Conservation (phyloP, 2,329 filamentous ascomycete species). For the Aspergillus pseudoglaucus region DNA sequence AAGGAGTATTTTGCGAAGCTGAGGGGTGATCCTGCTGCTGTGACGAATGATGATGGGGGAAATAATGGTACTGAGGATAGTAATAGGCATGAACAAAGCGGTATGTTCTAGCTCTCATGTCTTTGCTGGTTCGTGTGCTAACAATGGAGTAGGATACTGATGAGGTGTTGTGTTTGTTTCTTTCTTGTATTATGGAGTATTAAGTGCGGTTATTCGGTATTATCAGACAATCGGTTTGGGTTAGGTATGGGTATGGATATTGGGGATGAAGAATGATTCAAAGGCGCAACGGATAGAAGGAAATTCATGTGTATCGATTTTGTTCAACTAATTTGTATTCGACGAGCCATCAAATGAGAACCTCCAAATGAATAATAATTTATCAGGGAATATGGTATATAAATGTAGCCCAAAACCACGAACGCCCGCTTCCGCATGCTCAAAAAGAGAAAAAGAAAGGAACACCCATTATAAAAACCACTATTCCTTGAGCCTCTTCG, state of each 20-base stretch:
- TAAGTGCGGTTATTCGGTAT: too few relatives aligned
- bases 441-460: slow-evolving; percentile 1
- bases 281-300: too few relatives aligned
- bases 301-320: too few relatives aligned
- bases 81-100: slow-evolving; percentile 41
- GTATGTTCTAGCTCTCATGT: slow-evolving; percentile 23
- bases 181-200: not conserved
- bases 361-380: too few relatives aligned
- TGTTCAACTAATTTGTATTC: too few relatives aligned
- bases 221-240: too few relatives aligned
- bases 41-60: slow-evolving; percentile 22
- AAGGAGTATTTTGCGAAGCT: slow-evolving; percentile 94
- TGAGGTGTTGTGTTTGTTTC: not conserved
- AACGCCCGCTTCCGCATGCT: not conserved
- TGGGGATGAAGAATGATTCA: too few relatives aligned
- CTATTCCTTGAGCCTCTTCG: slow-evolving; percentile 50
- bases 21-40: slow-evolving; percentile 61
- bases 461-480: not conserved
- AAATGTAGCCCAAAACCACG: not conserved
- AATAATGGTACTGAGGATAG: slow-evolving; percentile 26
- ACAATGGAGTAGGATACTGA: not conserved
- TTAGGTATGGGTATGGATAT: too few relatives aligned
- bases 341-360: too few relatives aligned
- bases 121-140: not conserved
- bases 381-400: not conserved